phyloP scores from a whole-genome alignment of 2,329 filamentous ascomycete species.

The Curvularia eragrostidis region DNA sequence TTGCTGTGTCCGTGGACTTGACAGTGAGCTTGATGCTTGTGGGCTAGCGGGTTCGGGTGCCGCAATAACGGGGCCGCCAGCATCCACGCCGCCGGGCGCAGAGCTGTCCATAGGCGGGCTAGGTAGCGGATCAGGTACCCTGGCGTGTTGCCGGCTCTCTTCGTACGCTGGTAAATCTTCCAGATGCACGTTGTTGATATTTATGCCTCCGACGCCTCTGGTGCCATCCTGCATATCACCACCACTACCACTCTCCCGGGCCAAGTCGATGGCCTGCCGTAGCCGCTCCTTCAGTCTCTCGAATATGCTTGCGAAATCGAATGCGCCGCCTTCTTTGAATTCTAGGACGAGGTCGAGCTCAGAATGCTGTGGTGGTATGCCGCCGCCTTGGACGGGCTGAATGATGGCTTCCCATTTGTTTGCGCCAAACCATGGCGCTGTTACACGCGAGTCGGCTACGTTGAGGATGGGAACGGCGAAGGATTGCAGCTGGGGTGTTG shows the following conservation, averaged over 20 bases:
- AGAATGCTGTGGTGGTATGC: conserved; percentile 75
- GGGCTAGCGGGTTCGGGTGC: conserved; percentile 31
- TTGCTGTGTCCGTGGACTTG: conserved; percentile 34
- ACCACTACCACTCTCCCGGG: conserved; percentile 69
- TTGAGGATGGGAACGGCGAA: conserved; percentile 90
- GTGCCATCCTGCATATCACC: conserved; percentile 49
- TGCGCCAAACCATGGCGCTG: conserved; percentile 88
- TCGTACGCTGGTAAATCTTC: conserved; percentile 92
- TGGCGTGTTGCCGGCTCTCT: conserved; percentile 56
- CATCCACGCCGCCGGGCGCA: conserved; percentile 16
- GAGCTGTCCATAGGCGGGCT: conserved; percentile 26
- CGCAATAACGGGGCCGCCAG: conserved; percentile 23
- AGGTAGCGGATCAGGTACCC: conserved; percentile 42
- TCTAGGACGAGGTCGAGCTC: conserved; percentile 82
- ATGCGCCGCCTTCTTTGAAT: conserved; percentile 95
- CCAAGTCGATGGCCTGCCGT: conserved; percentile 78
- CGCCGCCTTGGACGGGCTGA: conserved; percentile 81
- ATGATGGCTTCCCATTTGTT: conserved; percentile 87
- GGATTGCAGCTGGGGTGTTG: conserved; percentile 75
- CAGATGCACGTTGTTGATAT: conserved; percentile 72
- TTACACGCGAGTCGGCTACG: conserved; percentile 83
- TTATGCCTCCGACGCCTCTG: conserved; percentile 57
- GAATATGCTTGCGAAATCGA: conserved; percentile 84
- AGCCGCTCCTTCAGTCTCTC: conserved; percentile 85
- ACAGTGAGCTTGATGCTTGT: conserved; percentile 39